Evolutionary conservation across 495 filamentous ascomycete species (phyloP).

Genomic region (Achaetomiella virescens): DNA sequence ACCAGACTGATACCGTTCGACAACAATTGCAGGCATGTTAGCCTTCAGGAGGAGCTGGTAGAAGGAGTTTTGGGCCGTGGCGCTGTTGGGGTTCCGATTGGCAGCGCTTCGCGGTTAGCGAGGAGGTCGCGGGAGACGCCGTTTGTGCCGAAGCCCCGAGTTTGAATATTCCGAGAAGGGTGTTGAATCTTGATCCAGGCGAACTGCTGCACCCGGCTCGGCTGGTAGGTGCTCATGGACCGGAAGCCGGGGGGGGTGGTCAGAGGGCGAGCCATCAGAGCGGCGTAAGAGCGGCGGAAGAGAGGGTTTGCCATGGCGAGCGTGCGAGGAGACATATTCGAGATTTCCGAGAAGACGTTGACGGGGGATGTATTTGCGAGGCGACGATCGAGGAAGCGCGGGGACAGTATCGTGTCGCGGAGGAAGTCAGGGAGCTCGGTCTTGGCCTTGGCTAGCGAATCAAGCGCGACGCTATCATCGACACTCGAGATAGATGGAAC

Average conservation of each 20-base stretch:
- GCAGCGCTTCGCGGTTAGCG: conserved; percentile 66
- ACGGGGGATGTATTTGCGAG: conserved; percentile 16
- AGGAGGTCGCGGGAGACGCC: conserved; percentile 43
- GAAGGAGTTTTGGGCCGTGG: conserved; percentile 83
- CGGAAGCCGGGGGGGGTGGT: conserved; percentile 19
- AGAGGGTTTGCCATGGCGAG: conserved; percentile 36
- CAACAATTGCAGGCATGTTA: conserved; percentile 84
- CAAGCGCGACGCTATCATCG: neutral
- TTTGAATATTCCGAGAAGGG: conserved; percentile 17
- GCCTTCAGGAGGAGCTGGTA: conserved; percentile 86
- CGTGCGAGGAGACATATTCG: conserved; percentile 25
- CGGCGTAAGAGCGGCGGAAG: conserved; percentile 23
- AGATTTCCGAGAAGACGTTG: conserved; percentile 26
- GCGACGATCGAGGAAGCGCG: conserved; percentile 17
- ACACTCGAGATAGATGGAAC: conserved; percentile 11
- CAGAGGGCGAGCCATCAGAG: conserved; percentile 21
- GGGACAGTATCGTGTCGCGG: conserved; percentile 19
- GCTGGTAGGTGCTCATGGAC: conserved; percentile 26
- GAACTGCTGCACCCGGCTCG: conserved; percentile 18
- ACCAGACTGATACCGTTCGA: conserved; percentile 81
- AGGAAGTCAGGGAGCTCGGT: conserved; percentile 39
- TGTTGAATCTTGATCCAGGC: conserved; percentile 2
- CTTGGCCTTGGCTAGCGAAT: conserved; percentile 9
- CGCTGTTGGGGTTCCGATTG: conserved; percentile 82
- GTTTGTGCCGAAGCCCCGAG: conserved; percentile 35